Evolutionary conservation across 768 basidiomycete species (phyloP).

Genomic region (Suillus subalutaceus): DNA sequence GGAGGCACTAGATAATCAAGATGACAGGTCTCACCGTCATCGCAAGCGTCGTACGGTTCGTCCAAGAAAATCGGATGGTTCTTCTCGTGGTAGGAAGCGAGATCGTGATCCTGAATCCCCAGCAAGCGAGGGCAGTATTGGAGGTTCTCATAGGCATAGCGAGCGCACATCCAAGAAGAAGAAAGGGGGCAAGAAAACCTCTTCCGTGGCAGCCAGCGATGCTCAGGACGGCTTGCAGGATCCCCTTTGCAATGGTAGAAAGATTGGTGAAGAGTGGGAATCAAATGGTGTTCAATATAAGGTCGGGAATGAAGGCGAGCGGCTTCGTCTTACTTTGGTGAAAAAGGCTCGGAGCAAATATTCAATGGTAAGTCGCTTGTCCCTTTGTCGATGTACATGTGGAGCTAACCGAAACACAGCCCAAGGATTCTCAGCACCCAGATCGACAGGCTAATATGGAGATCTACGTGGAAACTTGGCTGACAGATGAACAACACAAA

Average conservation of each 20-base stretch:
- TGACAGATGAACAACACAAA: constrained; percentile 73
- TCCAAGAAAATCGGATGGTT: constrained; percentile 53
- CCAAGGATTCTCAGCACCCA: constrained; percentile 76
- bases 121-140: constrained; percentile 34
- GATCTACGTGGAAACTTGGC: constrained; percentile 79
- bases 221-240: constrained; percentile 48
- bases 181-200: constrained; percentile 55
- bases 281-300: constrained; percentile 70
- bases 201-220: constrained; percentile 43
- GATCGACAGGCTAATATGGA: constrained; percentile 70
- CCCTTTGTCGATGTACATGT: constrained; percentile 5
- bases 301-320: constrained; percentile 68
- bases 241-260: constrained; percentile 55
- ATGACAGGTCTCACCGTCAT: constrained; percentile 46
- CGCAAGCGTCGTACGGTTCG: constrained; percentile 61
- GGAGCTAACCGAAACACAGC: constrained; percentile 43
- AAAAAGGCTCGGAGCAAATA: constrained; percentile 73
- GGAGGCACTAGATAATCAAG: constrained; percentile 37
- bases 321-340: constrained; percentile 69
- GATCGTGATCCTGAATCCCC: constrained; percentile 57
- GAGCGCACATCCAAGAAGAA: constrained; percentile 39
- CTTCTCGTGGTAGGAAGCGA: constrained; percentile 64
- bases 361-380: constrained; percentile 58
- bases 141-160: constrained; percentile 16
- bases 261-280: constrained; percentile 79